phyloP scores from a whole-genome alignment of 805 yeast species.

The Wilhelminamyces savonicus region DNA sequence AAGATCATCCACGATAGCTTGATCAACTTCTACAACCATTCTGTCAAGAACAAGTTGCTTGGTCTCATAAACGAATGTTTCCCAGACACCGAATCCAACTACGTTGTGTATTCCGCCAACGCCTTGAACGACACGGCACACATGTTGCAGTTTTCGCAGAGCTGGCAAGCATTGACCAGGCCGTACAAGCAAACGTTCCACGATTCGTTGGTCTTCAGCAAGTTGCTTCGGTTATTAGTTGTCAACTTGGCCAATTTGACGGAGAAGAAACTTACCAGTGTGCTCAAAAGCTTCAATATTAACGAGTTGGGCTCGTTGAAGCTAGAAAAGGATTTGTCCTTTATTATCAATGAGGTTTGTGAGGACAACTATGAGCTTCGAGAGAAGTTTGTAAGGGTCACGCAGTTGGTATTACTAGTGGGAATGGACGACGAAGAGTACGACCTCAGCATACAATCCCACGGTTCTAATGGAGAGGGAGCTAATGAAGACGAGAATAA shows the following conservation, averaged over 20 bases:
- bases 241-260: constrained; percentile 47
- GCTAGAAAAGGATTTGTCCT: constrained; percentile 74
- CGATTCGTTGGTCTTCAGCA: constrained; percentile 40
- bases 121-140: constrained; percentile 25
- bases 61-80: constrained; percentile 38
- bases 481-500: constrained; percentile 21
- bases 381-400: constrained; percentile 71
- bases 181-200: constrained; percentile 63
- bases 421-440: constrained; percentile 70
- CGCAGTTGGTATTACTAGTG: constrained; percentile 76
- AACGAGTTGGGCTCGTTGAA: constrained; percentile 81
- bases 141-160: constrained; percentile 44
- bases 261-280: constrained; percentile 62
- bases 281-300: constrained; percentile 51
- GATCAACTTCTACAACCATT: constrained; percentile 42
- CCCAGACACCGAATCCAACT: constrained; percentile 28
- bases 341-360: constrained; percentile 68
- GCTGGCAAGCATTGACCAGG: constrained; percentile 58
- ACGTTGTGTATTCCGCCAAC: constrained; percentile 21
- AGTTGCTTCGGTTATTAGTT: constrained; percentile 46
- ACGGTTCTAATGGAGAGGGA: constrained; percentile 23
- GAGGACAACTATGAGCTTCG: constrained; percentile 67
- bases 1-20: constrained; percentile 29
- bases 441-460: constrained; percentile 24
- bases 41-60: constrained; percentile 39